These are phyloP conservation scores for Tetrahymena elliotti DNA, from an alignment of 73 alveolate species.

Conservation along the genomic window DNA sequence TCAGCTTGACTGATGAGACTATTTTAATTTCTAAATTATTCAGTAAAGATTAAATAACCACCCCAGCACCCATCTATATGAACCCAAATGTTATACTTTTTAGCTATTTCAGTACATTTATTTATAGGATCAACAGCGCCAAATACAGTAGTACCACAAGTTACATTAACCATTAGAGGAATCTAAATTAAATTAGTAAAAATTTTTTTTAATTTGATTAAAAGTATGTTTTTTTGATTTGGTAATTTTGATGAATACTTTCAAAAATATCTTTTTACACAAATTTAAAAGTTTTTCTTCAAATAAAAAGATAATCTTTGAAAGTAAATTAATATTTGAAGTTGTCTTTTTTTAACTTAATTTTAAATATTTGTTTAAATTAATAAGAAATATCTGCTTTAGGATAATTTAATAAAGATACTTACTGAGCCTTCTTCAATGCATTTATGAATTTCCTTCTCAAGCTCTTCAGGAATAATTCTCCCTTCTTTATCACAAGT, in stretches of 20 bases:
- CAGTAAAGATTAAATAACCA: not conserved
- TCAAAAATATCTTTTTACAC: not conserved
- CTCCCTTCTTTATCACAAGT: conserved; percentile 3
- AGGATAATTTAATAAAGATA: not conserved
- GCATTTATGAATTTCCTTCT: not conserved
- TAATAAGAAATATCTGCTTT: too few relatives aligned
- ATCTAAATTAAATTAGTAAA: not conserved
- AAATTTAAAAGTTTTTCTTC: not conserved
- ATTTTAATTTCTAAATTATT: not conserved
- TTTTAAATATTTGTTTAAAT: too few relatives aligned
- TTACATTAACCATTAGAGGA: conserved; percentile 17
- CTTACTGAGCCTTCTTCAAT: not conserved
- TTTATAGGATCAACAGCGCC: conserved; percentile 7
- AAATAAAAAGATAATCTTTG: too few relatives aligned
- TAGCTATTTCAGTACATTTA: not conserved
- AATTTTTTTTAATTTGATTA: not conserved
- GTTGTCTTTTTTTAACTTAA: too few relatives aligned
- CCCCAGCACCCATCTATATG: conserved; percentile 18
- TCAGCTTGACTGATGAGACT: not conserved
- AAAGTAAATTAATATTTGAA: too few relatives aligned
- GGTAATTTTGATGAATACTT: not conserved
- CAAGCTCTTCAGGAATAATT: conserved; percentile 19
- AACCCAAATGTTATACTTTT: conserved; percentile 17
- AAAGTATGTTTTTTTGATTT: not conserved
- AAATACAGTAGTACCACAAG: conserved; percentile 13